Evolutionary conservation across 164 flowering plant species (phyloP).

Genomic region (Umbilicus rupestris): DNA sequence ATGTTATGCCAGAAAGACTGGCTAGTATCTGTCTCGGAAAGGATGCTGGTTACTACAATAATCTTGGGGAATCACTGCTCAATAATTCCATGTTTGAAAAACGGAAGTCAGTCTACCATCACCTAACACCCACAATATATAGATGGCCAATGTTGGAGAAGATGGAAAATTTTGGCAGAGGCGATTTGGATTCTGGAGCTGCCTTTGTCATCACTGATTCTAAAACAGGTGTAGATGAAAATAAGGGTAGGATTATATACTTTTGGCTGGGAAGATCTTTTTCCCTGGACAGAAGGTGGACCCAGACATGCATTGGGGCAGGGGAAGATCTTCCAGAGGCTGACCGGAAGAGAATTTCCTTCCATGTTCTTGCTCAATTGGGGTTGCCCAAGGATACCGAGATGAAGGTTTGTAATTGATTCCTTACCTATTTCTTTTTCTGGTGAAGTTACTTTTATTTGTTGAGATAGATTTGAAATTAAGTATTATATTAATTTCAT

Average conservation of each 20-base stretch:
- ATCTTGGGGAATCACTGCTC: slow-evolving; percentile 9
- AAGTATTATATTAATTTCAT: background rate
- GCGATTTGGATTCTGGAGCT: slow-evolving; percentile 34
- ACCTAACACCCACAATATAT: slow-evolving; percentile 20
- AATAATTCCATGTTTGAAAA: slow-evolving; percentile 6
- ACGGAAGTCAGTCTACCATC: slow-evolving; percentile 7
- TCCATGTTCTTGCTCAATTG: slow-evolving; percentile 22
- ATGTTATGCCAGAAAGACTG: background rate
- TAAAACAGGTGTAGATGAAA: slow-evolving; percentile 15
- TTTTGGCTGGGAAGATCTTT: slow-evolving; percentile 63
- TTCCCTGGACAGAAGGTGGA: slow-evolving; percentile 11
- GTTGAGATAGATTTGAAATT: background rate
- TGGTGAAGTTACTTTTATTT: background rate
- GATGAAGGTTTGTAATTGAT: slow-evolving; percentile 35
- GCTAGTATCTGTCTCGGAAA: slow-evolving; percentile 6
- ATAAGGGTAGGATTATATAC: slow-evolving; percentile 24
- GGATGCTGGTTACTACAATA: background rate
- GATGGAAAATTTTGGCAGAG: slow-evolving; percentile 22
- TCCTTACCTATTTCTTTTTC: background rate
- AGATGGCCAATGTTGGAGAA: slow-evolving; percentile 50
- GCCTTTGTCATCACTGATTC: slow-evolving; percentile 34
- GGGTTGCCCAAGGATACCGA: slow-evolving; percentile 38
- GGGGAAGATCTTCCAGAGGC: slow-evolving; percentile 19
- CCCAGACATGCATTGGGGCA: slow-evolving; percentile 14
- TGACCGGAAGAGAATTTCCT: slow-evolving; percentile 39